Conservation (phyloP, 768 basidiomycete species). For the Amylocystis lapponica region DNA sequence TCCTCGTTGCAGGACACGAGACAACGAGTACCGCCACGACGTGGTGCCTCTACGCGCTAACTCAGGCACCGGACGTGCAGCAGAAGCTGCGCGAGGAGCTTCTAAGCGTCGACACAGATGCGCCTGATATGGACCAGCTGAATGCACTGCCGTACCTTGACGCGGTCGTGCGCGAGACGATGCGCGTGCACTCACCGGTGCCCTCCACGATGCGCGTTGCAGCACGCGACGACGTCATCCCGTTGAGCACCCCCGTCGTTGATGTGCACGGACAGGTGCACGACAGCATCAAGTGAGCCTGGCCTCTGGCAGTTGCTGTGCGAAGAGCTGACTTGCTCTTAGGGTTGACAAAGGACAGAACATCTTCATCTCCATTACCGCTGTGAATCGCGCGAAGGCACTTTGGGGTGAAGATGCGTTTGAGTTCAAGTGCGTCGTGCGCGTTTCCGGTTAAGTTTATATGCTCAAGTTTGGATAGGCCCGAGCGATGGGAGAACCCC, state of each 20-base stretch:
- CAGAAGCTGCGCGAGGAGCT: conserved; percentile 36
- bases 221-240: conserved; percentile 43
- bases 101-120: conserved; percentile 33
- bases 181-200: conserved; percentile 53
- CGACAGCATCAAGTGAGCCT: conserved; percentile 25
- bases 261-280: conserved; percentile 13
- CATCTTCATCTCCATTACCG: conserved; percentile 43
- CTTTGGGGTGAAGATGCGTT: conserved; percentile 60
- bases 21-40: conserved; percentile 35
- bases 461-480: conserved; percentile 32
- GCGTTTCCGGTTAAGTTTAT: background rate
- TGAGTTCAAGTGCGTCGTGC: conserved; percentile 48
- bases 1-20: conserved; percentile 35
- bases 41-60: conserved; percentile 35
- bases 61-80: conserved; percentile 32
- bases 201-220: conserved; percentile 42
- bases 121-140: conserved; percentile 64
- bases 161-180: conserved; percentile 51
- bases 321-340: background rate
- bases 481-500: conserved; percentile 58
- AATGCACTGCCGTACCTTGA: conserved; percentile 65
- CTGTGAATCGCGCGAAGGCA: conserved; percentile 43
- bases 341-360: conserved; percentile 22
- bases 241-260: conserved; percentile 33
- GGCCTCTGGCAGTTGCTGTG: background rate